Evolutionary conservation across 106 monocot genomes (phyloP).

Genomic region (Dioscorea alata): DNA sequence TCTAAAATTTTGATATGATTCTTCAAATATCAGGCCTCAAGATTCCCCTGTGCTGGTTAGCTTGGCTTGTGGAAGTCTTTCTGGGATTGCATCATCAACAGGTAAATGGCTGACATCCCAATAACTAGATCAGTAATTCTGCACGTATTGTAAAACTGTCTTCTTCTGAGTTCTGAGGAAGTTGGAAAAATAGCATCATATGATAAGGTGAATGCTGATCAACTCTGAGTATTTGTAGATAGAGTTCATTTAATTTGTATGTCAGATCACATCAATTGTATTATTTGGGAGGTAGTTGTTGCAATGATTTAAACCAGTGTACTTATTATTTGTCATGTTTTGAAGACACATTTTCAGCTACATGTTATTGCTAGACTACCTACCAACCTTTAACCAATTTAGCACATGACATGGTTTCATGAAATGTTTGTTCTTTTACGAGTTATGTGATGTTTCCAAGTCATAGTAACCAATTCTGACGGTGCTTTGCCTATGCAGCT

Average conservation of each 20-base stretch:
- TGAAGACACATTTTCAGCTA: too few relatives aligned
- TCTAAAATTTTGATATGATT: not conserved
- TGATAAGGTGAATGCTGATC: too few relatives aligned
- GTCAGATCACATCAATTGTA: too few relatives aligned
- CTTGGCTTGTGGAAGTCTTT: slow-evolving; percentile 79
- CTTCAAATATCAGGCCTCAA: slow-evolving; percentile 41
- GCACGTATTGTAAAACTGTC: not conserved
- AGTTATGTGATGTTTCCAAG: too few relatives aligned
- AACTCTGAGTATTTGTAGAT: too few relatives aligned
- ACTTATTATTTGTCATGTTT: too few relatives aligned
- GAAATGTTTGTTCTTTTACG: not conserved
- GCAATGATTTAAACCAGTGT: too few relatives aligned
- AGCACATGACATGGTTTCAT: not conserved
- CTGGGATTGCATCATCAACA: slow-evolving; percentile 92
- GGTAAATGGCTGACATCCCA: slow-evolving; percentile 21
- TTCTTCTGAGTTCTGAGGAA: not conserved
- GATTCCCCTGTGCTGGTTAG: slow-evolving; percentile 62
- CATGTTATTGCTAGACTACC: too few relatives aligned
- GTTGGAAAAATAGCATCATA: too few relatives aligned
- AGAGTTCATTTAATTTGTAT: too few relatives aligned
- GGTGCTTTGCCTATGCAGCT: slow-evolving; percentile 25
- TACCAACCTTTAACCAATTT: not conserved
- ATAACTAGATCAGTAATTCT: not conserved
- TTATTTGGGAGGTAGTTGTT: too few relatives aligned
- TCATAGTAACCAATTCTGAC: not conserved